These are phyloP conservation scores for Tetrapisispora namnaoensis DNA, from an alignment of 805 yeast genomes.

Conservation along the genomic window DNA sequence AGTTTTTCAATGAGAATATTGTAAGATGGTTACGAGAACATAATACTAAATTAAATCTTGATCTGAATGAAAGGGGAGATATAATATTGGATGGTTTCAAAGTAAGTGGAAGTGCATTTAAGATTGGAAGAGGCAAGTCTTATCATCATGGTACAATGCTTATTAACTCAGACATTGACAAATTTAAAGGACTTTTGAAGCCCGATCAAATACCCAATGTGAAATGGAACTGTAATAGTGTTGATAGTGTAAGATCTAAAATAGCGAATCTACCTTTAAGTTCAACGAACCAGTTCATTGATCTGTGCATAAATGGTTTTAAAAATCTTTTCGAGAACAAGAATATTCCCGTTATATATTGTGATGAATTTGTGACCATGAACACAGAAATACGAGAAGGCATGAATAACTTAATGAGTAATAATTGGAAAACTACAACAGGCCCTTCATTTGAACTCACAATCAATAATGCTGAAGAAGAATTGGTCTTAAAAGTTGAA, in stretches of 20 bases:
- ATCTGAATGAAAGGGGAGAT: constrained; percentile 72
- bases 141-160: constrained; percentile 97
- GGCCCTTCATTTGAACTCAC: constrained; percentile 65
- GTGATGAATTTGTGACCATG: constrained; percentile 24
- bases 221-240: constrained; percentile 39
- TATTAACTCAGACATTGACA: constrained; percentile 51
- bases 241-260: constrained; percentile 72
- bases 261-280: constrained; percentile 57
- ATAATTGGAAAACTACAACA: constrained; percentile 70
- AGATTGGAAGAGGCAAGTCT: constrained; percentile 68
- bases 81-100: constrained; percentile 45
- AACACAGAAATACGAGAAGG: constrained; percentile 34
- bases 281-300: constrained; percentile 23
- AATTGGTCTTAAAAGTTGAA: constrained; percentile 36
- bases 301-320: constrained; percentile 23
- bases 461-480: constrained; percentile 28
- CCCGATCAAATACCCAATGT: constrained; percentile 38
- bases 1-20: constrained; percentile 42
- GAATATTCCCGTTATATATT: constrained; percentile 22
- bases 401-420: constrained; percentile 37
- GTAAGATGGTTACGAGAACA: constrained; percentile 23
- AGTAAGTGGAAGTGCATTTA: constrained; percentile 89
- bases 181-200: constrained; percentile 49
- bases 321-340: constrained; percentile 11
- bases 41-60: constrained; percentile 22